A percentile compares a stretch with the other conserved stretches of the same genome.
Evolutionary conservation across 305 asterid genomes (phyloP).

Genomic region (Fraxinus sp.): DNA sequence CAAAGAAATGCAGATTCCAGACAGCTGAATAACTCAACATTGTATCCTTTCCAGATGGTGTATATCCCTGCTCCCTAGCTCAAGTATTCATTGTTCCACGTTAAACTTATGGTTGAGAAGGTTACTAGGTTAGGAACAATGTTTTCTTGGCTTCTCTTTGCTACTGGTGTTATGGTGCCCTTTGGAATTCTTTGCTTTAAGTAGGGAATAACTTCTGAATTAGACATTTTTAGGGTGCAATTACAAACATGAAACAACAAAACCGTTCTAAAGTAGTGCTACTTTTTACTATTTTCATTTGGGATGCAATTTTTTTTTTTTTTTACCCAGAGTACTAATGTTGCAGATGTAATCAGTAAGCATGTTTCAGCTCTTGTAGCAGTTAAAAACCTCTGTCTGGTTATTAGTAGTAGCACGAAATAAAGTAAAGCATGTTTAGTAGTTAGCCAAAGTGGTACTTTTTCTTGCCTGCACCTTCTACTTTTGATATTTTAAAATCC

Average conservation of each 20-base stretch:
- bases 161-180: background rate
- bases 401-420: background rate
- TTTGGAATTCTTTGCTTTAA: background rate
- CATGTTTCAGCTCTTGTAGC: constrained; percentile 2
- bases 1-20: background rate
- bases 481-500: background rate
- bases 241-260: background rate
- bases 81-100: constrained; percentile 6
- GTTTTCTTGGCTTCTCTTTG: background rate
- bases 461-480: background rate
- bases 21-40: background rate
- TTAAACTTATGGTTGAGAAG: background rate
- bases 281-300: background rate
- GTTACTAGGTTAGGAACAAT: background rate
- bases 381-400: background rate
- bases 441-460: background rate
- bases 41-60: background rate
- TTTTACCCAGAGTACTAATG: background rate
- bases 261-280: background rate
- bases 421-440: background rate
- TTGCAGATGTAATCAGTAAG: background rate
- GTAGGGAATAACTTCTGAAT: background rate
- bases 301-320: background rate
- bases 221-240: background rate
- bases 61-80: background rate